Base-by-base conservation (phyloP, 345 rosid species). In the Toxicodendron radicans region DNA sequence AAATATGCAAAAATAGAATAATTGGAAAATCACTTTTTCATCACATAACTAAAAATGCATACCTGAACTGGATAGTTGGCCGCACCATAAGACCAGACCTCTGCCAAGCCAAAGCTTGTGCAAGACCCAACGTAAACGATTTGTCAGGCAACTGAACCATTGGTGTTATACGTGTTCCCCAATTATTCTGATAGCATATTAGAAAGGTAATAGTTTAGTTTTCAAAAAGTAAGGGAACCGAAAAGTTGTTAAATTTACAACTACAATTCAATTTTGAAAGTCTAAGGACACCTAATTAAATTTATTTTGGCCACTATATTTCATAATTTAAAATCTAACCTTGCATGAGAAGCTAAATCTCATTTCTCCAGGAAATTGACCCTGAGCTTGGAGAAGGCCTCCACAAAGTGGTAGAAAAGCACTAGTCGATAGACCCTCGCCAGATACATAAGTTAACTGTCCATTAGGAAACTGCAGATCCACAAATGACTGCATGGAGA, bases 321-420 rank as follows among this genome's bases (percentile, higher is more conserved):
- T 59, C 43, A 48, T 10, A 65, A 18, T 69, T 53, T 60, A n/a
- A 16, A 27, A 64, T 69, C 70, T 74, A 48, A 95, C 99, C 97
- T 92, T 95, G 78, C 82, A 83, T 66, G 97, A 91, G 81, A 82
- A 95, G 85, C 99, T 95, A 75, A 85, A 87, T 79, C 92, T 88
- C 99, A 95, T 95, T 84, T 92, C 99, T 12, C 99, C 99, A 10
- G 99, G 99, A 87, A 90, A 91, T 87, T 90, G 97, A 76, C 99
- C 99, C 76, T 95, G 92, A 2, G 93, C 97, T 88, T 95, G 98
- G 78, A 95, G 97, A 82, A 95, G 94, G 63, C 97, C 97, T 0
- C 97, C 97, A 48, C 87, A 85, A 20, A 95, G 64, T 43, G 97
- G 99, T 64, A 90, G 65, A 78, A 92, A 92, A 76, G 94, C 97